phyloP scores from a whole-genome alignment of 306 rosid genomes.

The Pyrus bretschneideri region DNA sequence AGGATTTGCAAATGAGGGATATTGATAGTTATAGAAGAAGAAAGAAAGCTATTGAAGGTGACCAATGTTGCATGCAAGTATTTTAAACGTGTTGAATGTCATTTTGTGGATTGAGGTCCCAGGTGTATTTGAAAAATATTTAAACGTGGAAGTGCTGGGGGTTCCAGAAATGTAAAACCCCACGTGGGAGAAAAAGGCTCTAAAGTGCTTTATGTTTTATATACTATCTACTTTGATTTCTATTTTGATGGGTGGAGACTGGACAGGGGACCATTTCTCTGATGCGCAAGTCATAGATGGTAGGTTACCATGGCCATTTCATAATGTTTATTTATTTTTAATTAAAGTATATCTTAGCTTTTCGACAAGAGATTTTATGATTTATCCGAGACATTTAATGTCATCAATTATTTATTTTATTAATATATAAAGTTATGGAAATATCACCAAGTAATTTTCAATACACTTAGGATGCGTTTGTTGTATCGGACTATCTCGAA shows the following conservation, averaged over 20 bases:
- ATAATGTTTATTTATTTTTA: not conserved
- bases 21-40: not conserved
- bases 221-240: not conserved
- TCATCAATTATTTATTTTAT: too few relatives aligned
- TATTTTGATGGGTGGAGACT: not conserved
- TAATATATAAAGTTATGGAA: too few relatives aligned
- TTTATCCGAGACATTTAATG: too few relatives aligned
- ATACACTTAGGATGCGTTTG: too few relatives aligned
- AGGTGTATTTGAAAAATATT: not conserved
- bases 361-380: too few relatives aligned
- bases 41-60: not conserved
- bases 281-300: not conserved
- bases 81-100: not conserved
- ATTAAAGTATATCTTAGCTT: not conserved
- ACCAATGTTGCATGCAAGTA: not conserved
- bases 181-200: not conserved
- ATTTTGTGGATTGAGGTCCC: too few relatives aligned
- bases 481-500: too few relatives aligned
- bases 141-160: constrained; percentile 1
- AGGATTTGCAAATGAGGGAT: not conserved
- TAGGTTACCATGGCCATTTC: not conserved
- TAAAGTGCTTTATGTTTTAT: not conserved
- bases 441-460: too few relatives aligned
- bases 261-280: not conserved
- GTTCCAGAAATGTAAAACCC: not conserved